These are phyloP conservation scores for Solanum chilense DNA, from an alignment of 257 asterid genomes.

Conservation along the genomic window DNA sequence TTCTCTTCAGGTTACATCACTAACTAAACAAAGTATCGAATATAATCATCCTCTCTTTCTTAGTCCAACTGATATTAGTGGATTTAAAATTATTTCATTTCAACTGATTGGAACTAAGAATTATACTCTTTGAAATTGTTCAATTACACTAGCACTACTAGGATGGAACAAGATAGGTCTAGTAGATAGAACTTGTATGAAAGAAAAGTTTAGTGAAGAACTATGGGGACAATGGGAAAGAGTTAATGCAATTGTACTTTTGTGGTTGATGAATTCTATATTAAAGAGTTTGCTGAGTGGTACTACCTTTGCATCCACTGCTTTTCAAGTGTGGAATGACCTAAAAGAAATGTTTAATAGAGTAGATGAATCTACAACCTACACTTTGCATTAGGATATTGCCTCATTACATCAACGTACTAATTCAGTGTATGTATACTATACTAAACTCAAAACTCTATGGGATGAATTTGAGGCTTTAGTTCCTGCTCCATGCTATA, in stretches of 20 bases:
- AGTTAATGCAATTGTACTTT: not conserved
- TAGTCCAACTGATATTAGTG: not conserved
- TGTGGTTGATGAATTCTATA: not conserved
- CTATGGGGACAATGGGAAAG: not conserved
- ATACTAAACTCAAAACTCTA: not conserved
- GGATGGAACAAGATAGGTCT: not conserved
- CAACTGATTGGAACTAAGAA: not conserved
- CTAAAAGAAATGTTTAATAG: too few species aligned
- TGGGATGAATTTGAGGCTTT: not conserved
- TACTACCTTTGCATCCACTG: not conserved
- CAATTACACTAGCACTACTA: not conserved
- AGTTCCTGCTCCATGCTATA: not conserved
- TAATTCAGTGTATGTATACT: too few species aligned
- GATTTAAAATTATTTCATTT: not conserved
- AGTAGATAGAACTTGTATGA: not conserved
- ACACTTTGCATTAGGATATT: not conserved
- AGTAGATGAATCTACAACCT: not conserved
- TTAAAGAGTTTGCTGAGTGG: not conserved
- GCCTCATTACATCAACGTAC: too few species aligned
- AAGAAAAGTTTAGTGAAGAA: not conserved
- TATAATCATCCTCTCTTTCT: too few species aligned
- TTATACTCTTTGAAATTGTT: not conserved
- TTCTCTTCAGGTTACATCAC: not conserved
- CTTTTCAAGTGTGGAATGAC: not conserved
- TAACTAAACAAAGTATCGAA: not conserved